A percentile compares a stretch with the other conserved stretches of the same genome.
Conservation (phyloP, 106 monocot genomes). For the Iris macrosiphon region DNA sequence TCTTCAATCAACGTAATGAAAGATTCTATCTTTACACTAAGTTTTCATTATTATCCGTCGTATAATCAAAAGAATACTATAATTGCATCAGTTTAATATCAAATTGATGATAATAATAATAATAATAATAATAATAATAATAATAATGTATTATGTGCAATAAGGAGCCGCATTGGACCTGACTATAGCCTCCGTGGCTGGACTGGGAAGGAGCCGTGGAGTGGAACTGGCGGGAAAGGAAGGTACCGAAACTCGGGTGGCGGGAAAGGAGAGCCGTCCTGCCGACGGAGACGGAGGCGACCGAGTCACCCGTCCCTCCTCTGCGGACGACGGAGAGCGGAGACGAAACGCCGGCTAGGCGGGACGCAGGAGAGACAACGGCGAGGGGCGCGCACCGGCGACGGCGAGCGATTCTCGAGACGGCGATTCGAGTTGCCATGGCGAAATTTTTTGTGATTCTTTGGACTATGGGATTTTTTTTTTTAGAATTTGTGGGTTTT, state of each 20-base stretch:
- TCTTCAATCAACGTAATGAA: neutral
- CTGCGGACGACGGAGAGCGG: no score
- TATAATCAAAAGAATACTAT: neutral
- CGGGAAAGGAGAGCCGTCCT: neutral
- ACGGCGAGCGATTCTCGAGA: conserved; percentile 27
- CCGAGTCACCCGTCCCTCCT: neutral
- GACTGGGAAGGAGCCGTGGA: conserved; percentile 24
- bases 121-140: neutral
- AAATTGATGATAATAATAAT: neutral
- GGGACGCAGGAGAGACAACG: neutral
- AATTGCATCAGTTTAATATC: neutral
- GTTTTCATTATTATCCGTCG: neutral
- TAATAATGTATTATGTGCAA: neutral
- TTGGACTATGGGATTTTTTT: neutral
- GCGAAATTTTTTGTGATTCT: no score
- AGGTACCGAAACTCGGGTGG: neutral
- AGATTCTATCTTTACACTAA: neutral
- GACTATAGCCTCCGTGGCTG: conserved; percentile 22
- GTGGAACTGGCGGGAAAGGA: conserved; percentile 31
- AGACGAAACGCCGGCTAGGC: conserved; percentile 6
- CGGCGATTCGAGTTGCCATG: conserved; percentile 24
- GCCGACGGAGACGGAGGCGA: neutral
- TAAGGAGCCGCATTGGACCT: conserved; percentile 30
- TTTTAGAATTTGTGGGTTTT: neutral
- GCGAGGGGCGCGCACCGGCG: conserved; percentile 12